Evolutionary conservation across 192 early-diverging fungal species (phyloP).

Genomic region (Rhizophagus sp.): DNA sequence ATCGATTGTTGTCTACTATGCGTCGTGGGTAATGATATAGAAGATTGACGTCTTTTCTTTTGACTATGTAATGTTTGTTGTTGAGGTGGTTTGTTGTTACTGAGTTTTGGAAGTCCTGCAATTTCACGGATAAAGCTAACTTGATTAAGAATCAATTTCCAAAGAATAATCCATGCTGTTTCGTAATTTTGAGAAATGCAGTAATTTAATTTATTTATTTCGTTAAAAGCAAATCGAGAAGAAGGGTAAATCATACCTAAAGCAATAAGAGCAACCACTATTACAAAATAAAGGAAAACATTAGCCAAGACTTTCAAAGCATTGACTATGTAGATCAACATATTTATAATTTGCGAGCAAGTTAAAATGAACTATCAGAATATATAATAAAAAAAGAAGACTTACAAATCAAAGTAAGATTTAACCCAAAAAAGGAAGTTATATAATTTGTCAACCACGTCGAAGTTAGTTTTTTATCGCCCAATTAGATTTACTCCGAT

Average conservation of each 20-base stretch:
- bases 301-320: not conserved
- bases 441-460: too few relatives aligned
- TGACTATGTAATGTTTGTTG: not conserved
- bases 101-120: not conserved
- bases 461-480: not conserved
- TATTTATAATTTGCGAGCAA: not conserved
- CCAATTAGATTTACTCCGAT: not conserved
- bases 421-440: too few relatives aligned
- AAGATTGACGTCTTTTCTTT: not conserved
- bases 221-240: too few relatives aligned
- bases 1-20: not conserved
- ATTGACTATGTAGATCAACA: not conserved
- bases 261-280: not conserved
- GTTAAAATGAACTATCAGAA: too few relatives aligned
- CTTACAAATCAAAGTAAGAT: too few relatives aligned
- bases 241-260: not conserved
- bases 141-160: not conserved
- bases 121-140: not conserved
- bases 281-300: not conserved
- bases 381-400: too few relatives aligned
- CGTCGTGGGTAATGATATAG: not conserved
- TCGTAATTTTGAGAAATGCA: not conserved
- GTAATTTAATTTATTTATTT: too few relatives aligned
- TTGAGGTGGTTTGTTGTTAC: not conserved
- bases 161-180: not conserved